Evolutionary conservation across 495 filamentous ascomycete species (phyloP), one percentile per base, ranked within the genome.

Genomic region (Astrothelium subdiscretum): DNA sequence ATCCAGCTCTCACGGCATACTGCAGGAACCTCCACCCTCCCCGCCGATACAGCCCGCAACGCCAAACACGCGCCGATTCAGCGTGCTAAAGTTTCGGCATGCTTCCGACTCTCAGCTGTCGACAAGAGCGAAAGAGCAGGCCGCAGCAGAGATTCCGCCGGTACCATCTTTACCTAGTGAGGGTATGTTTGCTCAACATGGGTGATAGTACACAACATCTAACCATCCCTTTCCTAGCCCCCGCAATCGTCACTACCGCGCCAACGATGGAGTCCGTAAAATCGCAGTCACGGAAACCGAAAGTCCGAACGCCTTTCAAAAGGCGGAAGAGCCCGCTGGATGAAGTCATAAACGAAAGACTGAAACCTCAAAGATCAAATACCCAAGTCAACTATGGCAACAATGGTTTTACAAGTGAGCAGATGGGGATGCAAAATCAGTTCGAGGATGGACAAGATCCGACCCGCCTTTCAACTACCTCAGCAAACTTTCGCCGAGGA

Each of bases 61-160:
- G 18, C 66, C 66, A 18, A 69, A 67, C 76, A 82, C 71, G 35
- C 80, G 86, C 63, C 86, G 92, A 35, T 97, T 97, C 71, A 94
- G 87, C 71, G 85, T 97, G 75, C 81, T 96, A 75, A 90, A 87
- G 71, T 87, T 95, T 69, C 86, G 92, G 57, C 89, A 97, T 83
- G 91, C 90, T 57, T 96, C 92, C 18, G 94, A 98, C 73, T 89
- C 94, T 54, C 91, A 96, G 70, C 78, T 97, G 59, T 90, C 90
- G 11, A 74, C 79, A 59, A 89, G 86, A 68, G 87, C 88, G 48
- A 91, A 86, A 71, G 82, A 87, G 61, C 87, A 89, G 65, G 87
- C 78, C 59, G 73, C 77, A 63, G 77, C 79, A 60, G 70, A 65
- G 12, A 63, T 63, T 11, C 90, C 89, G 44, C 89, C 89, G 11